These are phyloP conservation scores for Botrytis aclada DNA, from an alignment of 2,329 filamentous ascomycete species.

Conservation along the genomic window DNA sequence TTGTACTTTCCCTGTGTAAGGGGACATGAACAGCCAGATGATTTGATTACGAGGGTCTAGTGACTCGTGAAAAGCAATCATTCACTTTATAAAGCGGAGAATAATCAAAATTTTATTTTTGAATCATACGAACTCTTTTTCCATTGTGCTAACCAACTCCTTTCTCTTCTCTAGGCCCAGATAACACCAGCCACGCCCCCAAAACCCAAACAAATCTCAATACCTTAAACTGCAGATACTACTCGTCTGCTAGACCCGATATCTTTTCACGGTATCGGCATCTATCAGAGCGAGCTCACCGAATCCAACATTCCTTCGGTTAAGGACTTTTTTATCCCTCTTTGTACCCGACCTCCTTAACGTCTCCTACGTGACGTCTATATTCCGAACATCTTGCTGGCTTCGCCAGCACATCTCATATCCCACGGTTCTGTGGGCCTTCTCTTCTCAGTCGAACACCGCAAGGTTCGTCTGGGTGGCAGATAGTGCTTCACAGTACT, in stretches of 20 bases:
- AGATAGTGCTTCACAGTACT: slow-evolving; percentile 91
- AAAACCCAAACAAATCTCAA: slow-evolving; percentile 9
- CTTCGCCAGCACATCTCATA: slow-evolving; percentile 66
- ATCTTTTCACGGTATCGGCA: slow-evolving; percentile 80
- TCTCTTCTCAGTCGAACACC: slow-evolving; percentile 92
- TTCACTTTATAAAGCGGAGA: slow-evolving; percentile 1
- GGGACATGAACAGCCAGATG: background rate
- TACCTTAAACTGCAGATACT: slow-evolving; percentile 49
- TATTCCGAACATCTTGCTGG: slow-evolving; percentile 58
- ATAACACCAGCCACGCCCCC: slow-evolving; percentile 55
- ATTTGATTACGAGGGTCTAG: background rate
- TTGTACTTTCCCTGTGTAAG: background rate
- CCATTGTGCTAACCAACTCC: slow-evolving; percentile 19
- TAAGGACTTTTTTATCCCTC: slow-evolving; percentile 77
- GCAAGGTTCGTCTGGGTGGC: slow-evolving; percentile 95
- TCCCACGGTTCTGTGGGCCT: slow-evolving; percentile 79
- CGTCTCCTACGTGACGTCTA: slow-evolving; percentile 67
- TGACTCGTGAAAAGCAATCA: background rate
- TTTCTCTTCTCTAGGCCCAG: slow-evolving; percentile 47
- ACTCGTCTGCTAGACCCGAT: slow-evolving; percentile 82
- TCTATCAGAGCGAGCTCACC: slow-evolving; percentile 62
- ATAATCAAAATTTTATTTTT: background rate
- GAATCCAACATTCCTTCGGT: slow-evolving; percentile 83
- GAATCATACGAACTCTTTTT: background rate
- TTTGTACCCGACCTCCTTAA: slow-evolving; percentile 90